Base-by-base conservation (phyloP, 352 stramenopile genomes). In the Phytophthora citrophthora region DNA sequence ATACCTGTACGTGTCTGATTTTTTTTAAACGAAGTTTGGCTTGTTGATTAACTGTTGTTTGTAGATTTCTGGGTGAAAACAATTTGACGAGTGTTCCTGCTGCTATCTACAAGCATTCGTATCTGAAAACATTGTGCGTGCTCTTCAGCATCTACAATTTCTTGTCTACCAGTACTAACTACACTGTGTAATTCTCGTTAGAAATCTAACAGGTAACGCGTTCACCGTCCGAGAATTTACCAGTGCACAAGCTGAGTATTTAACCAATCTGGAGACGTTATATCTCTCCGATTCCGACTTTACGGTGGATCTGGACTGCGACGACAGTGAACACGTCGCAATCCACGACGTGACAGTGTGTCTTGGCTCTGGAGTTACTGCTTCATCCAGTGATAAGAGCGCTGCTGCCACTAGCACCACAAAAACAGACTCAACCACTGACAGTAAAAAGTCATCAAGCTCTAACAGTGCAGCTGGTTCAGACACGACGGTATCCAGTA, bases 31-130 rank as follows among this genome's bases (percentile, higher is more conserved):
- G 12, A 41, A 41, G 6, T 32, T 34, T 13, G 29, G 9, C 29
- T 34, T 34, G 9, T 34, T 40, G 34, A 16, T 8, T 40, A 3
- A 26, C 11, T 41, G 8, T 11, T 41, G 7, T 16, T 29, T 44
- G 16, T 27, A 72, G 68, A 48, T 79, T 77, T 58, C 40, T 88
- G 15, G 79, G 79, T 4, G 50, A 69, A 24, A 90, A 90, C 50
- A 69, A 76, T 9, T 56, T 89, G 38, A 79, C 74, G 1, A 70
- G 60, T 18, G 73, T 90, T 24, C 81, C 79, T 9, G 32, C 50
- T 20, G 53, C 69, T 7, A 65, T 89, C n/a, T 89, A 86, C 66
- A 57, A 62, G 0, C 73, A 86, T 69, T 48, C 68, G 6, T 69
- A 72, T 6, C 64, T 90, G 29, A 62, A 72, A 41, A 61, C 63